Percentiles rank a stretch among this genome's conserved stretches.
Evolutionary conservation across 306 rosid species (phyloP).

Genomic region (Fragaria nilgerrensis): DNA sequence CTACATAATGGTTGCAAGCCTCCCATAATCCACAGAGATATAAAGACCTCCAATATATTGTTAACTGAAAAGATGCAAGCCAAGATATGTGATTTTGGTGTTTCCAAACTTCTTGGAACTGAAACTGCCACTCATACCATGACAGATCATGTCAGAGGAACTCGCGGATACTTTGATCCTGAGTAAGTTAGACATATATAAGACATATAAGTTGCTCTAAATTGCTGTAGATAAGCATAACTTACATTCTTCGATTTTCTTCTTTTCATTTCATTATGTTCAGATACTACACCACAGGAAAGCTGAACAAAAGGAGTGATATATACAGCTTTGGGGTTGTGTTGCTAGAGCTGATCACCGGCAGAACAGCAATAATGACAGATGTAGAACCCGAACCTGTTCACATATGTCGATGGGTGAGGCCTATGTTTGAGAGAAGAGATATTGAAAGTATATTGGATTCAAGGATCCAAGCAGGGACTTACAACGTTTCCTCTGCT

Average conservation of each 20-base stretch:
- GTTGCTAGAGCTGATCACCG: background rate
- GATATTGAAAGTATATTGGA: constrained; percentile 24
- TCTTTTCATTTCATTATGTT: no score
- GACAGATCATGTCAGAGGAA: no score
- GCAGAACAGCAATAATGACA: background rate
- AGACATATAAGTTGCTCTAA: background rate
- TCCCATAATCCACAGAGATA: no score
- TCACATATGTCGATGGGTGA: constrained; percentile 29
- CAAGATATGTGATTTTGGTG: no score
- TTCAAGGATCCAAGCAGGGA: constrained; percentile 22
- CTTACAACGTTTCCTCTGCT: constrained; percentile 8
- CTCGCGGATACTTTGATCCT: no score
- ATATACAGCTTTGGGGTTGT: background rate
- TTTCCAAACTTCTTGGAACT: no score
- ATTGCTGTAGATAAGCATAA: background rate
- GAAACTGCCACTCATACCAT: no score
- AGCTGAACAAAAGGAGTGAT: background rate
- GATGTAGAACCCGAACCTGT: background rate
- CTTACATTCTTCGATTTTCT: no score
- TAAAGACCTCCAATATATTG: no score
- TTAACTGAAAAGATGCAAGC: no score
- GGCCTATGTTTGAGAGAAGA: background rate
- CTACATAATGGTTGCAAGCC: no score
- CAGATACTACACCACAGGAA: background rate
- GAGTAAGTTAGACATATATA: no score